Percentiles rank a stretch among this genome's conserved stretches.
phyloP scores from a whole-genome alignment of 1,284 basidiomycete genomes.

The Tylopilus orsonianus region DNA sequence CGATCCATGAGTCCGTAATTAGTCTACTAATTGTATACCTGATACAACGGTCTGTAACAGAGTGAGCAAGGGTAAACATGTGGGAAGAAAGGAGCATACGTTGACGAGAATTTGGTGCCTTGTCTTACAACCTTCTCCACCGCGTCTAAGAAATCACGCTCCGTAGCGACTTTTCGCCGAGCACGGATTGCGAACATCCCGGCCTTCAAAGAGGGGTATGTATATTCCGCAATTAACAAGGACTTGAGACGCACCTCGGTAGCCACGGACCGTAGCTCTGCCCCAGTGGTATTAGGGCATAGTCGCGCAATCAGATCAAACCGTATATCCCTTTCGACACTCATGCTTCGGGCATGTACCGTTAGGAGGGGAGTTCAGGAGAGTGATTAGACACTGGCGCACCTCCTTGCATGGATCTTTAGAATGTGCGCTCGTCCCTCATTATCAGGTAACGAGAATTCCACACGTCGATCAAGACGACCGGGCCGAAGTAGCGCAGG shows the following conservation, averaged over 20 bases:
- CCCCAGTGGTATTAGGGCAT: constrained; percentile 98
- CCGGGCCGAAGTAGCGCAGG: constrained; percentile 96
- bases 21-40: constrained; percentile 66
- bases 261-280: constrained; percentile 94
- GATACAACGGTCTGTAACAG: constrained; percentile 62
- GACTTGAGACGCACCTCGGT: constrained; percentile 71
- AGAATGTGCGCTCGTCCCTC: constrained; percentile 97
- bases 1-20: constrained; percentile 9
- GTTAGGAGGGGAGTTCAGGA: constrained; percentile 5
- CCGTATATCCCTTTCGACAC: constrained; percentile 94
- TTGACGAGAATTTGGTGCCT: constrained; percentile 89
- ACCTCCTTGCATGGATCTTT: constrained; percentile 93
- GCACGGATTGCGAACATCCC: constrained; percentile 99
- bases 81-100: constrained; percentile 20
- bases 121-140: constrained; percentile 99
- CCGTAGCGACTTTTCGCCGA: constrained; percentile 94
- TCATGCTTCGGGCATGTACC: constrained; percentile 69
- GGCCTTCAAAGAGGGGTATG: constrained; percentile 49
- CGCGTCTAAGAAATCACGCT: constrained; percentile 96
- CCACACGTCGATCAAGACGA: constrained; percentile 92
- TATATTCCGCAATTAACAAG: not conserved
- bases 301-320: constrained; percentile 97
- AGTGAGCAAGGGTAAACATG: constrained; percentile 4
- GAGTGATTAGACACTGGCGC: constrained; percentile 7
- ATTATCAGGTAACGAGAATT: constrained; percentile 94